Conservation (phyloP, 805 yeast genomes). For the Candida silvicultrix region DNA sequence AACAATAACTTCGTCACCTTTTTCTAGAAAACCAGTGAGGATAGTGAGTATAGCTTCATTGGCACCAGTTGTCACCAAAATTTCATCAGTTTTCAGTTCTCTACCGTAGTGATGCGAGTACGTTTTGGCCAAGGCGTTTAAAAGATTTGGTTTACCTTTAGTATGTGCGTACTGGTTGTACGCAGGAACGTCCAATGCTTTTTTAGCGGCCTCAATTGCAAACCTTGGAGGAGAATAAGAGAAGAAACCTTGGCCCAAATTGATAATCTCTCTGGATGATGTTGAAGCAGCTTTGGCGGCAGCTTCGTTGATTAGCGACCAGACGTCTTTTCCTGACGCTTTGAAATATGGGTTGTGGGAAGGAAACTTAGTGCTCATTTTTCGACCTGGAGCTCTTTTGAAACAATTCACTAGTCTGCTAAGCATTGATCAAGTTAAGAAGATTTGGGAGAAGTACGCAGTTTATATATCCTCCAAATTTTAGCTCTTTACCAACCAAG, state of each 20-base stretch:
- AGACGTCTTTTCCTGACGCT: constrained; percentile 77
- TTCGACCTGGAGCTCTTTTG: background rate
- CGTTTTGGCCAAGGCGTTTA: constrained; percentile 61
- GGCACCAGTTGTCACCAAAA: constrained; percentile 92
- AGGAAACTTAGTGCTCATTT: constrained; percentile 26
- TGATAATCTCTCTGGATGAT: constrained; percentile 74
- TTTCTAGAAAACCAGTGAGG: constrained; percentile 75
- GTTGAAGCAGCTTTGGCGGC: constrained; percentile 72
- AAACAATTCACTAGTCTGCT: too few species aligned
- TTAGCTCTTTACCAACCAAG: background rate
- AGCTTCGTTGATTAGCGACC: constrained; percentile 93
- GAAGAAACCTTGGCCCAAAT: constrained; percentile 96
- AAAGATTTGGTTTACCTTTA: constrained; percentile 72
- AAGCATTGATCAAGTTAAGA: background rate
- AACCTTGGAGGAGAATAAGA: constrained; percentile 95
- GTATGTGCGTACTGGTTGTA: constrained; percentile 93
- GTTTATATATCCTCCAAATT: background rate
- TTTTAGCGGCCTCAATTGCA: constrained; percentile 75
- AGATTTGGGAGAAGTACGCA: background rate
- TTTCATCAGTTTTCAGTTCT: constrained; percentile 48
- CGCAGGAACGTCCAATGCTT: constrained; percentile 65
- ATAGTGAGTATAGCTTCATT: constrained; percentile 90
- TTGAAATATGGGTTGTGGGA: constrained; percentile 63
- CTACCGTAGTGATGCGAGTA: constrained; percentile 66
- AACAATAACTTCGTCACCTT: constrained; percentile 93